Base-by-base conservation (phyloP, 306 rosid genomes). In the Quercus aquifolioides region DNA sequence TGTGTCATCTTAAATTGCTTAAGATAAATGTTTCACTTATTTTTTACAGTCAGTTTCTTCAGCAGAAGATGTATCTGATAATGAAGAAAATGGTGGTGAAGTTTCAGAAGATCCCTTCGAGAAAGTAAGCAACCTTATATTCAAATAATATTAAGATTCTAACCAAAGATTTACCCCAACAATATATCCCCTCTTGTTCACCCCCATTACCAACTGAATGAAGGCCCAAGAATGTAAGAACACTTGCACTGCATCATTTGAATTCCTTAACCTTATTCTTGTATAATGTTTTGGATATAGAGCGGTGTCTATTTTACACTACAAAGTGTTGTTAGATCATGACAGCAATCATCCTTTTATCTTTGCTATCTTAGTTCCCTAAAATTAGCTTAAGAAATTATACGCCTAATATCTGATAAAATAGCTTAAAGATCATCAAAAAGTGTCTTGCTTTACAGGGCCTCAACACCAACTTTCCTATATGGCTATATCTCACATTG, bases 31-130 rank as follows among this genome's bases (percentile, higher is more conserved):
- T 55, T 49, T 70, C 69, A 15, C 59, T 80, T 81, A 52, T 74
- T 58, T 43, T 59, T 78, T 73, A 67, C 87, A 94, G 99, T 82
- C 90, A 31, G 65, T 91, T 56, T 82, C 90, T 18, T 28, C 74
- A 28, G 74, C 69, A 20, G 84, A 91, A 43, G 89, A 86, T 67
- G 57, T 41, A 0, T 59, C 69, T 72, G 57, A 76, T 31, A 28
- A 72, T 30, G 76, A 59, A 19, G 87, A 82, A 31, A 54, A 77
- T 9, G 79, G 70, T 46, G 28, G 25, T 52, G 55, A 28, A 56
- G 79, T 63, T 79, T 74, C 74, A 51, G 83, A 87, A 52, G 82
- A 77, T 73, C 73, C 59, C 3, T 62, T 18, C 5, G 18, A 14
- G 64, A 77, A 58, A 84, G 97, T 91, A 83, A 75, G 78, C 74